These are phyloP conservation scores for Salmacisia buchloeana DNA, from an alignment of 1,284 basidiomycete species.

Conservation along the genomic window DNA sequence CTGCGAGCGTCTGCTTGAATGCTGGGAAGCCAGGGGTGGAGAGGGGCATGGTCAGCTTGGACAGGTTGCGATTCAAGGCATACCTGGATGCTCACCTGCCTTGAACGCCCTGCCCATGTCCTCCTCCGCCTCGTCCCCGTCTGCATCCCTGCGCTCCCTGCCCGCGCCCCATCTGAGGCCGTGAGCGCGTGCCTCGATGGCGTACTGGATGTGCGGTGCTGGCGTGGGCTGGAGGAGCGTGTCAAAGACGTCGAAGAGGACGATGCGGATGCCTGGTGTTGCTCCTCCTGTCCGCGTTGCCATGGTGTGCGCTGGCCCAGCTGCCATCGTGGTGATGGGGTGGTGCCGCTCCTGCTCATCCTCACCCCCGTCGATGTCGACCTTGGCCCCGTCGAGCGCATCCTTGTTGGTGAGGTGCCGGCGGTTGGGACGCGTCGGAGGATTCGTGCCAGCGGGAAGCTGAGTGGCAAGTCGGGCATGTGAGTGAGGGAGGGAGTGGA, in stretches of 20 bases:
- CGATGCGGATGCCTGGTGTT: conserved; percentile 14
- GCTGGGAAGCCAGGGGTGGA: conserved; percentile 6
- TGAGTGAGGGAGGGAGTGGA: no score
- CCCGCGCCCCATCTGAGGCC: conserved; percentile 6
- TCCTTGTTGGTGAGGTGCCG: no score
- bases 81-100: conserved; percentile 9
- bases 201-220: conserved; percentile 32
- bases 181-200: conserved; percentile 16
- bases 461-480: no score
- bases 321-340: not conserved
- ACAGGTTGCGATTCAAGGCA: not conserved
- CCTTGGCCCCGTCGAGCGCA: no score
- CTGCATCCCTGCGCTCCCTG: not conserved
- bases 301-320: not conserved
- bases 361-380: no score
- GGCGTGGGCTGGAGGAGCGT: conserved; percentile 24
- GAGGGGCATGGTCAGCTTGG: not conserved
- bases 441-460: no score
- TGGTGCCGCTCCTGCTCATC: not conserved
- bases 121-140: conserved; percentile 9
- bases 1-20: conserved; percentile 16
- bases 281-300: not conserved
- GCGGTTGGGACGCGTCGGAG: no score
- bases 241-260: conserved; percentile 37
- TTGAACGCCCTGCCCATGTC: conserved; percentile 23